Percentiles rank a stretch among this genome's conserved stretches.
phyloP scores from a whole-genome alignment of 768 basidiomycete species.

The Lactarius pseudohatsudake region DNA sequence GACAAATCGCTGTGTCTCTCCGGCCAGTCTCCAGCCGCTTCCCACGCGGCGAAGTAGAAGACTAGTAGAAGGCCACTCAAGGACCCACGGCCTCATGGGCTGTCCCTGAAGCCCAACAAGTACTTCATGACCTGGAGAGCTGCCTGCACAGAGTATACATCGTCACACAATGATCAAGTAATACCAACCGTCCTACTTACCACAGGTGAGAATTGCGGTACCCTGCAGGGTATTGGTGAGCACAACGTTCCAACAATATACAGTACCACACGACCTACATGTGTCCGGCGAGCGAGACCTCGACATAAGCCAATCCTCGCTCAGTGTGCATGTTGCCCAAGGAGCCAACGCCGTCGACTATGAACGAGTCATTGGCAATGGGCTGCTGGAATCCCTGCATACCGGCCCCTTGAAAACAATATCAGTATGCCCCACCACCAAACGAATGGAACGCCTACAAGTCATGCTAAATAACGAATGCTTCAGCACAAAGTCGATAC shows the following conservation, averaged over 20 bases:
- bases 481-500: background rate
- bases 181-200: slow-evolving; percentile 39
- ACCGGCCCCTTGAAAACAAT: slow-evolving; percentile 55
- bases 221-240: slow-evolving; percentile 37
- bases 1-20: background rate
- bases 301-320: slow-evolving; percentile 64
- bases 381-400: slow-evolving; percentile 74
- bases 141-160: slow-evolving; percentile 41
- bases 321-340: slow-evolving; percentile 65
- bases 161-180: background rate
- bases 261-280: slow-evolving; percentile 49
- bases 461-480: slow-evolving; percentile 21
- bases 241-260: background rate
- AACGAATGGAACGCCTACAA: slow-evolving; percentile 8
- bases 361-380: slow-evolving; percentile 62
- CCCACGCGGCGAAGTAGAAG: background rate
- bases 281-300: slow-evolving; percentile 69
- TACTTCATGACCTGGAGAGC: slow-evolving; percentile 70
- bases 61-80: no score
- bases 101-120: slow-evolving; percentile 60
- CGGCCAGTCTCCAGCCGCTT: no score
- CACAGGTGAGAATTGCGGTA: slow-evolving; percentile 65
- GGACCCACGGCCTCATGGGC: slow-evolving; percentile 37
- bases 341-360: slow-evolving; percentile 71
- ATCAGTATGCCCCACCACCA: background rate